These are phyloP conservation scores for Alternaria dauci DNA, from an alignment of 2,329 filamentous ascomycete species.

Conservation along the genomic window DNA sequence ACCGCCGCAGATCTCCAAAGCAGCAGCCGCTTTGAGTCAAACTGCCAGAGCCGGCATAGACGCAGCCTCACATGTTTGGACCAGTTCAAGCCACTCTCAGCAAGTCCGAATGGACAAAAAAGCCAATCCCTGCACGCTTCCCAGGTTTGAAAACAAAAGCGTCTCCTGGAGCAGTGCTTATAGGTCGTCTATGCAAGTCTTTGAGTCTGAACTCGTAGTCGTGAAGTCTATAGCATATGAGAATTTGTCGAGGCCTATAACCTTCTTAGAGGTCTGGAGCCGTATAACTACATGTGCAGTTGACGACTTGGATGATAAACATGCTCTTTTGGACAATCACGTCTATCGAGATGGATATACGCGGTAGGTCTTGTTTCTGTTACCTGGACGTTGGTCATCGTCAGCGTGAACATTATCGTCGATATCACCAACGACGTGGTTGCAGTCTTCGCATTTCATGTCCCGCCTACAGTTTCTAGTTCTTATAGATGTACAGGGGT, in stretches of 20 bases:
- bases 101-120: not conserved
- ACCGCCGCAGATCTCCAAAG: not conserved
- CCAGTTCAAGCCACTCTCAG: not conserved
- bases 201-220: too few relatives aligned
- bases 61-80: not conserved
- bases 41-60: not conserved
- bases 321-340: not conserved
- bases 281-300: not conserved
- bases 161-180: too few relatives aligned
- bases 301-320: not conserved
- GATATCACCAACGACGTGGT: too few relatives aligned
- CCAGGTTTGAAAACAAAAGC: not conserved
- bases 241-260: not conserved
- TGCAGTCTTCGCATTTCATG: too few relatives aligned
- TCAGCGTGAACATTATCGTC: too few relatives aligned
- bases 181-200: too few relatives aligned
- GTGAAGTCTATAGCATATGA: too few relatives aligned
- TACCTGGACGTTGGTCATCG: too few relatives aligned
- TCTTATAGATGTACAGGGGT: too few relatives aligned
- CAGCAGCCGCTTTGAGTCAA: not conserved
- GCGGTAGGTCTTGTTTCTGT: too few relatives aligned
- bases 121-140: not conserved
- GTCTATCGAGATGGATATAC: too few relatives aligned
- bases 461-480: too few relatives aligned
- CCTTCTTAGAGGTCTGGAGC: not conserved